Evolutionary conservation across 1,284 basidiomycete species (phyloP).

Genomic region (Austropuccinia psidii): DNA sequence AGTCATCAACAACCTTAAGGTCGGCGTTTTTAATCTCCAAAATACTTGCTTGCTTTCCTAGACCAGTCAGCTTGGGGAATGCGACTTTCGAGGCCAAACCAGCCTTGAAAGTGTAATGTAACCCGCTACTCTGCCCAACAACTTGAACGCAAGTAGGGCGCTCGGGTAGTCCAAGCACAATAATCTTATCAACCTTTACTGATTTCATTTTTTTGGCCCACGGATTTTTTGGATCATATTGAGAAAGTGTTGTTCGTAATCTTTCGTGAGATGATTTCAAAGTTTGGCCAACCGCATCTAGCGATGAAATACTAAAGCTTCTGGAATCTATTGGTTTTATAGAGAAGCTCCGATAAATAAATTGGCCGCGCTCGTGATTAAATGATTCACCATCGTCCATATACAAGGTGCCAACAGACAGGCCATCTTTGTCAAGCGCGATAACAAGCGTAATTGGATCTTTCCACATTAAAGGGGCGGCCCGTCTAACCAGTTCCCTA

Average conservation of each 20-base stretch:
- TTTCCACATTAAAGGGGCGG: slow-evolving; percentile 75
- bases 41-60: slow-evolving; percentile 29
- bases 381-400: slow-evolving; percentile 90
- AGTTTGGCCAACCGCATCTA: slow-evolving; percentile 54
- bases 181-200: slow-evolving; percentile 70
- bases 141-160: slow-evolving; percentile 52
- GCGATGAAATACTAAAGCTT: slow-evolving; percentile 54
- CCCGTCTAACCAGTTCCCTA: slow-evolving; percentile 74
- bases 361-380: slow-evolving; percentile 65
- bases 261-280: slow-evolving; percentile 44
- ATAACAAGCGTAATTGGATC: slow-evolving; percentile 91
- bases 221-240: slow-evolving; percentile 52
- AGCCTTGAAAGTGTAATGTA: slow-evolving; percentile 42
- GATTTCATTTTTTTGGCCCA: slow-evolving; percentile 60
- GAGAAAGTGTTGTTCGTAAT: slow-evolving; percentile 31
- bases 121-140: slow-evolving; percentile 37
- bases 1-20: slow-evolving; percentile 21
- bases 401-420: slow-evolving; percentile 76
- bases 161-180: slow-evolving; percentile 63
- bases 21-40: slow-evolving; percentile 21
- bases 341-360: slow-evolving; percentile 61
- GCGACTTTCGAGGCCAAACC: slow-evolving; percentile 40
- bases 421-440: slow-evolving; percentile 61
- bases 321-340: slow-evolving; percentile 51
- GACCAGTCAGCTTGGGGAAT: slow-evolving; percentile 5